Evolutionary conservation across 2,329 filamentous ascomycete genomes (phyloP).

Genomic region (Clonostachys rhizophaga): DNA sequence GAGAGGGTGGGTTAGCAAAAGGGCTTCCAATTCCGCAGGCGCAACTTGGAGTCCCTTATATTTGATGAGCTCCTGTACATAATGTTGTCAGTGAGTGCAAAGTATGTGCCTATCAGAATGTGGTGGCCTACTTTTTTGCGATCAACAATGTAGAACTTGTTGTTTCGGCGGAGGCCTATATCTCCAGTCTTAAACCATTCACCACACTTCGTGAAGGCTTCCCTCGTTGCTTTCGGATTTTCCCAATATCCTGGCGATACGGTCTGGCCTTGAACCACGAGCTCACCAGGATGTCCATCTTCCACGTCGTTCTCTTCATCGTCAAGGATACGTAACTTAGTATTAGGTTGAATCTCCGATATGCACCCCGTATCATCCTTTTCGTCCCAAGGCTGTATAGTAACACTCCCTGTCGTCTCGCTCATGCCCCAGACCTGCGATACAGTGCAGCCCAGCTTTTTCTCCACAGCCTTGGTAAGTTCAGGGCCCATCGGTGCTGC

Average conservation of each 20-base stretch:
- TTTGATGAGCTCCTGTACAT: too few species aligned
- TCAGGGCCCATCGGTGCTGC: constrained; percentile 51
- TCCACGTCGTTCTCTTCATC: constrained; percentile 30
- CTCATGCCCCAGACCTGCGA: constrained; percentile 53
- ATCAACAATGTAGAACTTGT: too few species aligned
- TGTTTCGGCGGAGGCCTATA: too few species aligned
- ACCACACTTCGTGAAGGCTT: constrained; percentile 40
- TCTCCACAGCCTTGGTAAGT: constrained; percentile 30
- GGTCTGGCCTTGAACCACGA: constrained; percentile 67
- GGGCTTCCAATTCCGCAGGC: constrained; percentile 41
- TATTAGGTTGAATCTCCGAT: constrained; percentile 16
- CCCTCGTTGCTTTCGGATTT: constrained; percentile 59
- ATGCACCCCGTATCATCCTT: constrained; percentile 41
- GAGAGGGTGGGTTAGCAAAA: constrained; percentile 26
- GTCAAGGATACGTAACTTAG: constrained; percentile 26
- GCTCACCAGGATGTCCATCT: constrained; percentile 45
- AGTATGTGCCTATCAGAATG: too few species aligned
- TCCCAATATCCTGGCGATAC: constrained; percentile 70
- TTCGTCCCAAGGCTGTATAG: constrained; percentile 31
- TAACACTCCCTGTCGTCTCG: constrained; percentile 47
- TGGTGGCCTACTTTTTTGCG: too few species aligned
- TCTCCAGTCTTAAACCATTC: too few species aligned
- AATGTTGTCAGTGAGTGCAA: too few species aligned
- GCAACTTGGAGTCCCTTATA: constrained; percentile 17
- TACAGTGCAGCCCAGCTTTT: constrained; percentile 18